Conservation (phyloP, 2,329 filamentous ascomycete genomes). For the Huntiella moniliformis region DNA sequence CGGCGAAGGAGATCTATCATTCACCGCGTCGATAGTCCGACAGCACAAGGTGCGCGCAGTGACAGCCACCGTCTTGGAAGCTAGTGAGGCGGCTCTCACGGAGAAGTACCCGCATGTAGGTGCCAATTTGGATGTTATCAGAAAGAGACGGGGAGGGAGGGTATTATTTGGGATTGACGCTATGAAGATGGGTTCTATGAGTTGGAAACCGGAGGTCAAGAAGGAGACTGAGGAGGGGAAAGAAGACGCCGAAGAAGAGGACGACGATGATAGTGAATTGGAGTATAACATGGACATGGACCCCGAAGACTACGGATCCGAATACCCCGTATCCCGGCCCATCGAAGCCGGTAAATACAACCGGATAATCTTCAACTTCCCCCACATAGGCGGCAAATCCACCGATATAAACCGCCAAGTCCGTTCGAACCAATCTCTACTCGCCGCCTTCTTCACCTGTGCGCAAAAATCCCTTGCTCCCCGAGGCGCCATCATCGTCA, state of each 20-base stretch:
- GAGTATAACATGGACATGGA: background rate
- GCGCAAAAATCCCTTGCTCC: conserved; percentile 27
- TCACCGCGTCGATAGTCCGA: conserved; percentile 45
- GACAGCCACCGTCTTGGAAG: conserved; percentile 52
- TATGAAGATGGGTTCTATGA: conserved; percentile 36
- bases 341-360: conserved; percentile 37
- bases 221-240: too few relatives aligned
- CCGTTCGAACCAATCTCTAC: conserved; percentile 67
- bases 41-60: conserved; percentile 48
- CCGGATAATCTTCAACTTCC: conserved; percentile 86
- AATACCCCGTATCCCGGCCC: background rate
- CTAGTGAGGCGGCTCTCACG: conserved; percentile 33
- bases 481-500: conserved; percentile 53
- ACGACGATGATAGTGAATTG: conserved; percentile 10
- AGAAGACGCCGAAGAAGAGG: too few relatives aligned
- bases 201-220: conserved; percentile 17
- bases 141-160: conserved; percentile 16
- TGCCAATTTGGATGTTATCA: conserved; percentile 36
- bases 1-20: conserved; percentile 68
- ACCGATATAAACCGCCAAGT: conserved; percentile 93
- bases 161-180: conserved; percentile 50
- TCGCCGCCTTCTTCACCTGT: conserved; percentile 48
- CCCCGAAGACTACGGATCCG: background rate
- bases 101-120: conserved; percentile 58
- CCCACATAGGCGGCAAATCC: conserved; percentile 78